Base-by-base conservation (phyloP, 208 protist genomes). In the Leishmania braziliensis region DNA sequence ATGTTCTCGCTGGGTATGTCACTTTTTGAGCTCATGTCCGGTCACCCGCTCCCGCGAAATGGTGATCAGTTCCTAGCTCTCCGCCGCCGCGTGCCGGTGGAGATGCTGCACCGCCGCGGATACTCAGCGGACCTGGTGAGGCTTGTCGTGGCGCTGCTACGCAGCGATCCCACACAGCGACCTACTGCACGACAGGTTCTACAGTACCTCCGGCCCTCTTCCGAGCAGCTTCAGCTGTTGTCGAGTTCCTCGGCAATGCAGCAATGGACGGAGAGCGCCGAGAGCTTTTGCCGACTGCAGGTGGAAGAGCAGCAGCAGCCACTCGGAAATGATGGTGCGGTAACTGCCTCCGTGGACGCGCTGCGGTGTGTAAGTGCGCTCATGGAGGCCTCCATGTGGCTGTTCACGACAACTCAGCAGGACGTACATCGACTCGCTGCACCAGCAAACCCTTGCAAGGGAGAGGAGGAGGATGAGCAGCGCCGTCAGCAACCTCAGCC, bases 1-100 rank as follows among this genome's bases (percentile, higher is more conserved):
- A 93, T 98, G 82, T 98, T 98, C 86, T 91, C 91, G 1, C 88
- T 98, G n/a, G 96, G 96, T 48, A 96, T 98, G 86, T 97, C 93
- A 50, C 82, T 98, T 33, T 96, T 94, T 81, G 96, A 98, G 86
- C 84, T 98, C 54, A 94, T 97, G 88, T 92, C 87, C 29, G 93
- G 94, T 39, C 76, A 92, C 58, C 77, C 91, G 26, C 89, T 97
- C 26, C 96, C 96, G 16, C 85, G 87, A 51, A 94, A 94, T 62
- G 95, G 93, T 5, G 93, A 95, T 26, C 80, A 82, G 10, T 97
- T 94, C 77, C 72, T 91, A 33, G 82, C 88, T 39, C 86, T 98
- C 62, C 95, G 95, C 48, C 81, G 80, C 4, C 65, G 75, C 29
- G 66, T 91, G n/a, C 95, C 93, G 16, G 66, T 76, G 10, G 79